Evolutionary conservation across 1,284 basidiomycete genomes (phyloP), one percentile per base, ranked within the genome.

Genomic region (Cutaneotrichosporon arboriforme): DNA sequence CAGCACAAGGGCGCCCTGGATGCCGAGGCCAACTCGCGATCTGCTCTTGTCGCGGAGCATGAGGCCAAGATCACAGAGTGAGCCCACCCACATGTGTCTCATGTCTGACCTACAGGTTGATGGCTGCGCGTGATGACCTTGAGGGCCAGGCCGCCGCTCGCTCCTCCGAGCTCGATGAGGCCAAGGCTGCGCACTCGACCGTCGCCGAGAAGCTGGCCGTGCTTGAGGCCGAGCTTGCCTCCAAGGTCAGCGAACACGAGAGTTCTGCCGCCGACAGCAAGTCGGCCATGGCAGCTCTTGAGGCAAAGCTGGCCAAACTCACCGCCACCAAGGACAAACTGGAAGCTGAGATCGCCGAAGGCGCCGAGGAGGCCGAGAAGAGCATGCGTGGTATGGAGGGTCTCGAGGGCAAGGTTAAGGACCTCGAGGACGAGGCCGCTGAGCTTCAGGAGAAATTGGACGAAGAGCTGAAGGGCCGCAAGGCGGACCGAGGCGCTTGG

Each of bases 321-420:
- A 35, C 51, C 22, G n/a, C 38, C 14, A 38, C 52, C 38, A 59
- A 55, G 52, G 48, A 51, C 31, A 55, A 54, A 47, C 53, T 62
- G 35, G 55, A 65, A 52, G 41, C 44, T 21, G 61, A 64, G 52
- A 44, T 68, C 39, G 43, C 39, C 26, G 50, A 51, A 42, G 61
- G 59, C 17, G 62, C 58, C 4, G 61, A 63, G 44, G 62, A 65
- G 42, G 63, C 63, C 3, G 60, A 67, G 56, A 61, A 52, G 52
- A 59, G 53, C 23, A 39, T 58, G 37, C 18, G 42, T 50, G 48
- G 57, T 26, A 18, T 51, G 10, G 52, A 46, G 9, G 51, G 46
- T 18, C 46, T 58, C 20, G 54, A 62, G 51, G 52, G 49, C 20
- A 42, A 56, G 54, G 49, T 65, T 20, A 46, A 55, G 40, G 62